A percentile compares a stretch with the other conserved stretches of the same genome.
Conservation (phyloP, 1,284 basidiomycete genomes). For the Ustilago curta region DNA sequence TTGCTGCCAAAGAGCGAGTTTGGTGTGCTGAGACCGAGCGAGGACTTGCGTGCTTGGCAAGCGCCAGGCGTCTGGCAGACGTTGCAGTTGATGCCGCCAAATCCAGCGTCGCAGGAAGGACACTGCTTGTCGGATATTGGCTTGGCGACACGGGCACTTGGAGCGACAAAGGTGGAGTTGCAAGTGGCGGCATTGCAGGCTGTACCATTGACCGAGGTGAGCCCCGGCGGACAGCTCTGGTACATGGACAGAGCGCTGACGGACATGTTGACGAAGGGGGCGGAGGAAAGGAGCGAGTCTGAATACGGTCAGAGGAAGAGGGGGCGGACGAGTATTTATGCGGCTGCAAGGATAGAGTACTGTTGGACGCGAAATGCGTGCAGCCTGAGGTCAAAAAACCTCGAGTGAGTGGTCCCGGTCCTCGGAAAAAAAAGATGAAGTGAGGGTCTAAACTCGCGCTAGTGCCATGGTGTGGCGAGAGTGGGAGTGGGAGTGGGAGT, state of each 20-base stretch:
- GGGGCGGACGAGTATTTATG: constrained; percentile 7
- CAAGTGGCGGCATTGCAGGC: constrained; percentile 55
- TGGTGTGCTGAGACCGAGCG: constrained; percentile 27
- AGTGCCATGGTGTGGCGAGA: not conserved
- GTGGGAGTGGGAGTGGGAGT: not conserved
- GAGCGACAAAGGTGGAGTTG: constrained; percentile 52
- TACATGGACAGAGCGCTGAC: constrained; percentile 47
- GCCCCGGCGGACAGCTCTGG: constrained; percentile 52
- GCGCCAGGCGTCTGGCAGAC: constrained; percentile 47
- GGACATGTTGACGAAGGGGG: constrained; percentile 30
- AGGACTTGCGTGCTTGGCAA: constrained; percentile 39
- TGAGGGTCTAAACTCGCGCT: not conserved
- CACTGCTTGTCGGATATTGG: constrained; percentile 35
- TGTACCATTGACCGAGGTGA: constrained; percentile 42
- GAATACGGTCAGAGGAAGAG: not conserved
- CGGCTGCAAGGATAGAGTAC: not conserved
- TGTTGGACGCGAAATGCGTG: not conserved
- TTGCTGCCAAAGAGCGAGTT: constrained; percentile 34
- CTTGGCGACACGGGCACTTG: constrained; percentile 39
- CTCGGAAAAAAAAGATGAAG: not conserved
- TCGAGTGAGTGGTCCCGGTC: too few species aligned
- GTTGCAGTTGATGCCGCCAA: constrained; percentile 61
- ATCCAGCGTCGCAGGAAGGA: constrained; percentile 49
- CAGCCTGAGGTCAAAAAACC: too few species aligned
- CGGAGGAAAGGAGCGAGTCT: not conserved